Evolutionary conservation across 345 rosid species (phyloP).

Genomic region (Aquilaria sinensis): DNA sequence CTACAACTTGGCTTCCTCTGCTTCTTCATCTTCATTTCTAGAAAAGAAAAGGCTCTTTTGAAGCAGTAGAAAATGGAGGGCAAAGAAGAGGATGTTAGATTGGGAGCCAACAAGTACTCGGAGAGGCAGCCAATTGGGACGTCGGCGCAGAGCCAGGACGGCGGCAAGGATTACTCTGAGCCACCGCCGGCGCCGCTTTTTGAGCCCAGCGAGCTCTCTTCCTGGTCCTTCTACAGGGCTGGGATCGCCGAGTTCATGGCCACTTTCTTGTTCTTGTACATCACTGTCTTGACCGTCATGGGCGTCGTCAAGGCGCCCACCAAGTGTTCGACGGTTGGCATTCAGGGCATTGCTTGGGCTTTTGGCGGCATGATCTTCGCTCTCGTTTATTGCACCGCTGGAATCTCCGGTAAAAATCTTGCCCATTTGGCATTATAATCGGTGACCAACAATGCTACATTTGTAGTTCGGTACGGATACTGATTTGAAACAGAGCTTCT

Average conservation of each 20-base stretch:
- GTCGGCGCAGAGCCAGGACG: conserved; percentile 38
- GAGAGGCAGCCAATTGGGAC: conserved; percentile 55
- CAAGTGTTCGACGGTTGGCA: conserved; percentile 43
- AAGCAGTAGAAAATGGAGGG: conserved; percentile 25
- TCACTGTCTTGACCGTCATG: conserved; percentile 47
- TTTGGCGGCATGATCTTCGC: conserved; percentile 66
- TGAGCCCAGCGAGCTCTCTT: conserved; percentile 28
- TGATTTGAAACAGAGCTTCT: too few relatives aligned
- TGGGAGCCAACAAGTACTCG: conserved; percentile 47
- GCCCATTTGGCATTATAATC: too few relatives aligned
- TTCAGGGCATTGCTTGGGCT: conserved; percentile 63
- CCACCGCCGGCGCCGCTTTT: conserved; percentile 46
- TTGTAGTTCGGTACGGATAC: too few relatives aligned
- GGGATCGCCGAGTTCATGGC: conserved; percentile 52
- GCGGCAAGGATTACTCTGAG: conserved; percentile 37
- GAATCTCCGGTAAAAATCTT: conserved; percentile 36
- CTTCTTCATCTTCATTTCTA: neutral
- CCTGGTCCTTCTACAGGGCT: conserved; percentile 52
- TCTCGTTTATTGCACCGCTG: conserved; percentile 58
- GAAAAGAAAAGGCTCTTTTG: neutral
- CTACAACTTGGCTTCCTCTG: neutral
- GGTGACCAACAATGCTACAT: too few relatives aligned
- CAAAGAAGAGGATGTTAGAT: conserved; percentile 48
- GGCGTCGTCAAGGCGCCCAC: conserved; percentile 23
- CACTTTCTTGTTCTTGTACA: conserved; percentile 42